phyloP scores from a whole-genome alignment of 768 basidiomycete species.

The Ramaria rubella region DNA sequence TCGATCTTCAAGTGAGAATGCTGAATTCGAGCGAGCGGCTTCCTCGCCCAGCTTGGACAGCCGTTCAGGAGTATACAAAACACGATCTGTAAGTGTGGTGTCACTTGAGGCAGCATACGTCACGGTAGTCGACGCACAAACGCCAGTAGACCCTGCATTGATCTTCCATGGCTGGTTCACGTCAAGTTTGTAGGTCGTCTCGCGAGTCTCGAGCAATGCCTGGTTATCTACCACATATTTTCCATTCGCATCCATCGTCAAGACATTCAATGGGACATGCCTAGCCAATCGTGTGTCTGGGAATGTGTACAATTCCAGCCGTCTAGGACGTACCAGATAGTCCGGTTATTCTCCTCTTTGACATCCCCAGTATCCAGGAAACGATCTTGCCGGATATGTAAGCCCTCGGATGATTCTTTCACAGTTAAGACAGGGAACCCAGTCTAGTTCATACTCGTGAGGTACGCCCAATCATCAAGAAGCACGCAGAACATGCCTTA shows the following conservation, averaged over 20 bases:
- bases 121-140: constrained; percentile 47
- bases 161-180: constrained; percentile 79
- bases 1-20: constrained; percentile 78
- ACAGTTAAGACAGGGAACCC: constrained; percentile 92
- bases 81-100: constrained; percentile 55
- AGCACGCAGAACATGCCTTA: constrained; percentile 43
- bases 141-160: constrained; percentile 82
- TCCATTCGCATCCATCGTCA: constrained; percentile 55
- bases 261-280: constrained; percentile 73
- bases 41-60: constrained; percentile 73
- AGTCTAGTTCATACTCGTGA: constrained; percentile 28
- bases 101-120: not conserved
- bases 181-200: constrained; percentile 64
- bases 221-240: constrained; percentile 52
- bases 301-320: not conserved
- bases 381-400: constrained; percentile 82
- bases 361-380: constrained; percentile 83
- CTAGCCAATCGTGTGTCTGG: constrained; percentile 33
- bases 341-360: constrained; percentile 77
- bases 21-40: constrained; percentile 56
- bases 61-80: constrained; percentile 76
- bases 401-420: constrained; percentile 62
- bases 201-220: constrained; percentile 60
- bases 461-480: not conserved
- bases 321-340: constrained; percentile 59